Conservation (phyloP, 768 basidiomycete species). For the Vararia minispora region DNA sequence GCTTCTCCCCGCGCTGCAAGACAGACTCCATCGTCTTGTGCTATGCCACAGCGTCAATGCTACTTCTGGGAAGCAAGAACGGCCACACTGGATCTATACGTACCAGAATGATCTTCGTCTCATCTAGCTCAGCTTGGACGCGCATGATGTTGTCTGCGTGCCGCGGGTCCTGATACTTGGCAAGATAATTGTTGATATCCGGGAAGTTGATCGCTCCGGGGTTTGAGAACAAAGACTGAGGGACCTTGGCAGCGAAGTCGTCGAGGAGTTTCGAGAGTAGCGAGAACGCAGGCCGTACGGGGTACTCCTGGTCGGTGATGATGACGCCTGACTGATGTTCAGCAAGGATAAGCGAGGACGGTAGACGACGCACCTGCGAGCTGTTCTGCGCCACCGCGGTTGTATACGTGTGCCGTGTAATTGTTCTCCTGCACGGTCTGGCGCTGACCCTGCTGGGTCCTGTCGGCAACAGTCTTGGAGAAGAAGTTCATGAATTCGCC, state of each 20-base stretch:
- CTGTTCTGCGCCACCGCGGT: constrained; percentile 76
- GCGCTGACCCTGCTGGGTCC: constrained; percentile 79
- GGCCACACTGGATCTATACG: too few species aligned
- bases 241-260: constrained; percentile 77
- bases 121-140: constrained; percentile 95
- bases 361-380: constrained; percentile 53
- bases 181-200: constrained; percentile 62
- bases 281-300: constrained; percentile 93
- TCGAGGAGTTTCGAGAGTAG: constrained; percentile 88
- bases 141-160: constrained; percentile 98
- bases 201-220: constrained; percentile 67
- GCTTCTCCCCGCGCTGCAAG: constrained; percentile 89
- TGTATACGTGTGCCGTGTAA: constrained; percentile 91
- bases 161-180: constrained; percentile 93
- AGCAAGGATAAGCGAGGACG: constrained; percentile 2
- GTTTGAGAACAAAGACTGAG: constrained; percentile 54
- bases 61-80: neutral
- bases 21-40: constrained; percentile 99
- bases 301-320: constrained; percentile 93
- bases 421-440: constrained; percentile 92
- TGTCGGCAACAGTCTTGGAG: constrained; percentile 82
- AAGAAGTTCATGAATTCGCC: constrained; percentile 93
- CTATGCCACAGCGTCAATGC: constrained; percentile 27
- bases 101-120: constrained; percentile 97
- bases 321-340: constrained; percentile 54